Evolutionary conservation across 306 rosid species (phyloP).

Genomic region (Vigna mungo): DNA sequence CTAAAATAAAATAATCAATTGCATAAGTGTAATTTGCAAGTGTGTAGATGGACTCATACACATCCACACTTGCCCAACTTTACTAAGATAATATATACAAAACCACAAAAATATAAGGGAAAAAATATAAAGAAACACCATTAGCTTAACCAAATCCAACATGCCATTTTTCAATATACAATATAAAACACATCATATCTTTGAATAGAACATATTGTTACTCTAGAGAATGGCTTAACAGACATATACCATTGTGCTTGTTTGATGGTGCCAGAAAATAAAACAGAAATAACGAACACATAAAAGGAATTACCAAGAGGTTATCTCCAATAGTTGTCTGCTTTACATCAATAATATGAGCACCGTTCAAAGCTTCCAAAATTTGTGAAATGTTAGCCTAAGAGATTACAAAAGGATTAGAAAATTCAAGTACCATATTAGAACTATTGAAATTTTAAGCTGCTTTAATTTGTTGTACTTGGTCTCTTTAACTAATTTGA

Average conservation of each 20-base stretch:
- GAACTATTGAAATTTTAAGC: no score
- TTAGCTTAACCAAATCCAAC: slow-evolving; percentile 11
- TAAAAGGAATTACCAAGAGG: slow-evolving; percentile 14
- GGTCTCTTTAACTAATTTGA: no score
- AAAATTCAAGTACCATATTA: no score
- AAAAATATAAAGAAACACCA: background rate
- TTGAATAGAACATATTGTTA: background rate
- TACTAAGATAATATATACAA: no score
- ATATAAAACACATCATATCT: background rate
- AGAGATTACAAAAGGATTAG: no score
- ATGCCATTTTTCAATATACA: background rate
- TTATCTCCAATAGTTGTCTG: background rate
- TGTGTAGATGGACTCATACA: no score
- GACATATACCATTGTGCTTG: background rate
- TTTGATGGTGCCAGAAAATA: background rate
- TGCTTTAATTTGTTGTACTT: no score
- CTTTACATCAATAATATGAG: background rate
- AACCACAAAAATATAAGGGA: no score
- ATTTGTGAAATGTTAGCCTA: background rate
- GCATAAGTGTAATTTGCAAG: no score
- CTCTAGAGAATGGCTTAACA: background rate
- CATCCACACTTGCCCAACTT: no score
- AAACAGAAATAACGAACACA: background rate
- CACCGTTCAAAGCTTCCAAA: background rate
- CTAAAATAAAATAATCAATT: no score